phyloP scores from a whole-genome alignment of 495 filamentous ascomycete species.

The Amniculicola lignicola region DNA sequence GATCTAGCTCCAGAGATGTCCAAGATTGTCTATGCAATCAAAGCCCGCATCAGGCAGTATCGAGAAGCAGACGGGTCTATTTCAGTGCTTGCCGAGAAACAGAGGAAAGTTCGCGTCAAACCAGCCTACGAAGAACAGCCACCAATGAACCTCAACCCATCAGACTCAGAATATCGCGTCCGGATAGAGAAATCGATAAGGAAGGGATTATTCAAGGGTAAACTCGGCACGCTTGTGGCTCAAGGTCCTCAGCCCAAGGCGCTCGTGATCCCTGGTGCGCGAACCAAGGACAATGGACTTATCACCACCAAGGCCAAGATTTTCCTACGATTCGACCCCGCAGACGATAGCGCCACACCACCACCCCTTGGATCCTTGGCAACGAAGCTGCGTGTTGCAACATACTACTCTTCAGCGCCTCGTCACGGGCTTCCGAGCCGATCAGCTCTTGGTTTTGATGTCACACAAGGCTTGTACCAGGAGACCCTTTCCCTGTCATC shows the following conservation, averaged over 20 bases:
- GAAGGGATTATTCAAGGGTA: slow-evolving; percentile 74
- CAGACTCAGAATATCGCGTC: slow-evolving; percentile 62
- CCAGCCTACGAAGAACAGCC: slow-evolving; percentile 72
- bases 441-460: slow-evolving; percentile 46
- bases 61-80: slow-evolving; percentile 47
- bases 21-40: slow-evolving; percentile 69
- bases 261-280: slow-evolving; percentile 52
- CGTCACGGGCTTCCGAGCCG: slow-evolving; percentile 45
- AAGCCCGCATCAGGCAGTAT: slow-evolving; percentile 50
- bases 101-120: slow-evolving; percentile 70
- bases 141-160: slow-evolving; percentile 62
- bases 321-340: slow-evolving; percentile 71
- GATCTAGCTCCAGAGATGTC: slow-evolving; percentile 84
- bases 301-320: slow-evolving; percentile 62
- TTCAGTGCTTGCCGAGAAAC: slow-evolving; percentile 48
- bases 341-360: slow-evolving; percentile 54
- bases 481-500: slow-evolving; percentile 62
- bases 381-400: slow-evolving; percentile 70
- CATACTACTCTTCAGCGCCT: slow-evolving; percentile 67
- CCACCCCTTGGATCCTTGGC: slow-evolving; percentile 65
- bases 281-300: background rate
- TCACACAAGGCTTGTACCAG: slow-evolving; percentile 61
- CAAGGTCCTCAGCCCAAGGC: slow-evolving; percentile 71
- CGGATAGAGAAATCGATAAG: slow-evolving; percentile 72
- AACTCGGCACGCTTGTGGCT: slow-evolving; percentile 68